These are phyloP conservation scores for Candida maris DNA, from an alignment of 805 yeast species.

Conservation along the genomic window DNA sequence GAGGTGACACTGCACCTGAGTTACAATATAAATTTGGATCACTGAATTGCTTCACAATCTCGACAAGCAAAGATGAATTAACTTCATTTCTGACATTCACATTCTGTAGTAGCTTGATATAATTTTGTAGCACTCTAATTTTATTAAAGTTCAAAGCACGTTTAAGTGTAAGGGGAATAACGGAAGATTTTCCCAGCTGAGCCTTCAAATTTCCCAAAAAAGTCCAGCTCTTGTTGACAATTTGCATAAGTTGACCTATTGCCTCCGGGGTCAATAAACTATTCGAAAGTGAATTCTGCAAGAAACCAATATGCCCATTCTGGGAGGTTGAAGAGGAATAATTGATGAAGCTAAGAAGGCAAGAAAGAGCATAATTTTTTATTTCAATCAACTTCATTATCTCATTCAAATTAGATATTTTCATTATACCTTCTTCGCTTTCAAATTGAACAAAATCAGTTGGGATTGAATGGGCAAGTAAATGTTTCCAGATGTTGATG, in stretches of 20 bases:
- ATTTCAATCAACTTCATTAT: conserved; percentile 43
- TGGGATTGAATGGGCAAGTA: conserved; percentile 48
- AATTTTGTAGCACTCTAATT: conserved; percentile 30
- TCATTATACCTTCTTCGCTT: conserved; percentile 29
- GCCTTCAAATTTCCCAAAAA: conserved; percentile 24
- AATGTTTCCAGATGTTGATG: conserved; percentile 59
- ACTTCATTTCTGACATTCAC: conserved; percentile 30
- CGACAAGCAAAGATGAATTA: conserved; percentile 30
- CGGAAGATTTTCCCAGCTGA: conserved; percentile 16
- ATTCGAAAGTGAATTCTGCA: background rate
- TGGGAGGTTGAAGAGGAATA: conserved; percentile 39
- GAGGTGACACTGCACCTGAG: conserved; percentile 9
- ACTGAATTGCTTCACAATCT: conserved; percentile 31
- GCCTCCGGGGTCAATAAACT: conserved; percentile 32
- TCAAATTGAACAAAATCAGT: conserved; percentile 34
- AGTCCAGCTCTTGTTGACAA: conserved; percentile 29
- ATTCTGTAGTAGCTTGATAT: conserved; percentile 32
- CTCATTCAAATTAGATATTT: conserved; percentile 32
- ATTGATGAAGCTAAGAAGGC: conserved; percentile 52
- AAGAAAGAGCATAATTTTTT: conserved; percentile 55
- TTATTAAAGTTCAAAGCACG: conserved; percentile 26
- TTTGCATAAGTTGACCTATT: conserved; percentile 29
- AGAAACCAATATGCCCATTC: too few relatives aligned
- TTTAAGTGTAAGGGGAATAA: conserved; percentile 20
- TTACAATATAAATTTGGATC: conserved; percentile 19